phyloP scores from a whole-genome alignment of 73 alveolate species.

The Paramecium primaurelia region DNA sequence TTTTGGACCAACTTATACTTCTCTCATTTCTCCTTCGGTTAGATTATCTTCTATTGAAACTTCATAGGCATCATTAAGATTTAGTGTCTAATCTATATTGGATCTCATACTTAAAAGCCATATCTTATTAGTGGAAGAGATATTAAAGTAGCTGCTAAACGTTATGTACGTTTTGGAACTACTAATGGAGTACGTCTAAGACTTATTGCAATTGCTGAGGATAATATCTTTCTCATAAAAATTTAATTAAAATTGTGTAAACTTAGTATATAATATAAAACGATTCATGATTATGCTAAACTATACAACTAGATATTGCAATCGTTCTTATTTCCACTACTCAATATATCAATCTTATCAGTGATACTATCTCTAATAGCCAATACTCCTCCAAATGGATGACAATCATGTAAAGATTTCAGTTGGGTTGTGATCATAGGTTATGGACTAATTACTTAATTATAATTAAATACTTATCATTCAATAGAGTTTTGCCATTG shows the following conservation, averaged over 20 bases:
- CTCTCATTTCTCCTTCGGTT: constrained; percentile 63
- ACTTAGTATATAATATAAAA: neutral
- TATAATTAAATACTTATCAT: neutral
- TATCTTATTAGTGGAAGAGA: constrained; percentile 8
- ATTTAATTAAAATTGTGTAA: neutral
- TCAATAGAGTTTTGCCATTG: neutral
- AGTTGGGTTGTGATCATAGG: constrained; percentile 11
- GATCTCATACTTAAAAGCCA: neutral
- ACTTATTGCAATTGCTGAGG: neutral
- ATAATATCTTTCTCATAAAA: constrained; percentile 31
- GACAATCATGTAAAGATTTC: constrained; percentile 49
- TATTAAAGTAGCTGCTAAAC: neutral
- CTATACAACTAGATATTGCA: constrained; percentile 1
- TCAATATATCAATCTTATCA: neutral
- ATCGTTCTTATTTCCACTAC: constrained; percentile 25
- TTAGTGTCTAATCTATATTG: neutral
- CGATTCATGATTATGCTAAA: neutral
- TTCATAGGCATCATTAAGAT: constrained; percentile 36
- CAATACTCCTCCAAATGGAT: constrained; percentile 62
- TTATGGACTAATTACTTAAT: neutral
- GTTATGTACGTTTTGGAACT: neutral
- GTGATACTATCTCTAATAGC: constrained; percentile 42
- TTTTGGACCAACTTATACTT: constrained; percentile 63
- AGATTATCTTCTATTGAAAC: constrained; percentile 24
- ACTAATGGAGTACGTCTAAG: neutral